Evolutionary conservation across 148 eudicot species (phyloP), one percentile per base, ranked within the genome.

Genomic region (Rhododendron ovatum): DNA sequence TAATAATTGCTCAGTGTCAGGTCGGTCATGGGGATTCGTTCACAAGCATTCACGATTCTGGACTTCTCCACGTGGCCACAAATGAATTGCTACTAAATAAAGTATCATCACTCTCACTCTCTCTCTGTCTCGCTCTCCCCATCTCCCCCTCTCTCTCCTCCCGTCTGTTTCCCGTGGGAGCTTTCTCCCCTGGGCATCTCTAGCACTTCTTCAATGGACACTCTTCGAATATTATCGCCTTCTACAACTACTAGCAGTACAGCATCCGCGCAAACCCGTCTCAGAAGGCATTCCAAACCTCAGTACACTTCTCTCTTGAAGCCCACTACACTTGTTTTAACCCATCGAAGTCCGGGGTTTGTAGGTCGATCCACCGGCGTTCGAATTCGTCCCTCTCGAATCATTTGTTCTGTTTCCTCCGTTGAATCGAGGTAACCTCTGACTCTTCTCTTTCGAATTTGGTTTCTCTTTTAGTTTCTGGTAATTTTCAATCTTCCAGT

Each of bases 321-420:
- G 30, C 88, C 87, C 0, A 39, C 57, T 0, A 30, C 59, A n/a
- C 33, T 80, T 45, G 33, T 12, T 77, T 76, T 50, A 17, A 57
- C 82, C 41, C 48, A 12, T 17, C 26, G 22, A 28, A 30, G 11
- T 26, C 82, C 82, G 47, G 75, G 85, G 50, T 78, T 89, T 50
- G 85, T 75, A 47, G 75, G 81, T 74, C 87, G 82, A n/a, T 74
- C 87, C 9, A 20, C 51, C 14, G 18, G 71, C 78, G 12, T 51
- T 26, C 79, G 57, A 13, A 33, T 73, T 28, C 76, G 33, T 12
- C 81, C 48, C 59, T 69, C 82, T 65, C 84, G 35, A 78, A 61
- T 87, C 35, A 20, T 77, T 20, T 86, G 87, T 33, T 89, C 83
- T 9, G 90, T 86, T 89, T 85, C 92, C 12, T 89, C 93, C 20